phyloP scores from a whole-genome alignment of 768 basidiomycete genomes.

The Russula compacta region DNA sequence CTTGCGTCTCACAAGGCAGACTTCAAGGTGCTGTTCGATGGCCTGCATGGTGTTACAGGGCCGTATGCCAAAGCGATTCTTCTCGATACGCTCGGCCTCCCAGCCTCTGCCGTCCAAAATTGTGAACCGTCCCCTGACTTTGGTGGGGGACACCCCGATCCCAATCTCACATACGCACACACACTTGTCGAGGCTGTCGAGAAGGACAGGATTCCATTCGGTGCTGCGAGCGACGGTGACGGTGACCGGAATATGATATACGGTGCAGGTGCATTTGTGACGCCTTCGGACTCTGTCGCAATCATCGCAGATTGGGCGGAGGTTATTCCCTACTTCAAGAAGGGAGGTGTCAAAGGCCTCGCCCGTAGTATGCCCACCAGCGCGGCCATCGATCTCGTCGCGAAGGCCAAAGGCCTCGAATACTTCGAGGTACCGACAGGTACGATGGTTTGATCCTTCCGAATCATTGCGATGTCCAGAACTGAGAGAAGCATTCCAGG shows the following conservation, averaged over 20 bases:
- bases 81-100: conserved; percentile 71
- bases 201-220: conserved; percentile 75
- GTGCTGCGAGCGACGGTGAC: conserved; percentile 95
- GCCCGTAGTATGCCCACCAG: conserved; percentile 97
- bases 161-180: conserved; percentile 96
- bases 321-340: conserved; percentile 85
- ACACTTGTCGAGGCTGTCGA: conserved; percentile 90
- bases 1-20: conserved; percentile 56
- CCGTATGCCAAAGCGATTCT: conserved; percentile 91
- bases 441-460: conserved; percentile 26
- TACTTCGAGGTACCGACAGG: conserved; percentile 96
- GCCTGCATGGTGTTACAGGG: conserved; percentile 92
- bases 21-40: conserved; percentile 90
- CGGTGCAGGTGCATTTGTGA: conserved; percentile 95
- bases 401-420: conserved; percentile 86
- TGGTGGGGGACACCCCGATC: conserved; percentile 96
- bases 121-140: conserved; percentile 89
- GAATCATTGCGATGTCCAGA: background rate
- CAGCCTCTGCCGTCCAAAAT: conserved; percentile 79
- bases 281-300: conserved; percentile 94
- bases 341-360: conserved; percentile 86
- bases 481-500: conserved; percentile 37
- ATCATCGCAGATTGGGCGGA: conserved; percentile 98
- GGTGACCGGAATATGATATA: conserved; percentile 99
- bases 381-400: conserved; percentile 93